Percentiles rank a stretch among this genome's conserved stretches.
phyloP scores from a whole-genome alignment of 2,329 filamentous ascomycete genomes.

The Fusarium equiseti region DNA sequence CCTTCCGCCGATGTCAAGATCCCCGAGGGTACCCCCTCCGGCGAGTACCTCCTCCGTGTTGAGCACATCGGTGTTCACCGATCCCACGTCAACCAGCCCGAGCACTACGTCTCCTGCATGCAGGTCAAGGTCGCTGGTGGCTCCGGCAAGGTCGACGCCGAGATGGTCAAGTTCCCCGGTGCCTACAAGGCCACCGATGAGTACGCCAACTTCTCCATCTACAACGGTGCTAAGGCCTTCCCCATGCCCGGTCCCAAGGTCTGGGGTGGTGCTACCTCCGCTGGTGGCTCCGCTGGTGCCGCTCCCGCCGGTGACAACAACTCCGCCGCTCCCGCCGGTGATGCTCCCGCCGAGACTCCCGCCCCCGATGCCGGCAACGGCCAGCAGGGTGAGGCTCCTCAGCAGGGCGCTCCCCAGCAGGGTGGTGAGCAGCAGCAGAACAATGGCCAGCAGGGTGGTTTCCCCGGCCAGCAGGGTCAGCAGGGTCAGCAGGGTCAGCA shows the following conservation, averaged over 20 bases:
- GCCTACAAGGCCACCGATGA: conserved; percentile 23
- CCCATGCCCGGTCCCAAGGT: conserved; percentile 28
- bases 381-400: background rate
- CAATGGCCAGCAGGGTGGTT: background rate
- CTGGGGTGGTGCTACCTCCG: conserved; percentile 1
- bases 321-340: background rate
- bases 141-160: conserved; percentile 19
- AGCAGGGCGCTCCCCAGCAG: background rate
- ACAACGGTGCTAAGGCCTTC: conserved; percentile 20
- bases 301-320: background rate
- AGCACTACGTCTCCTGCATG: conserved; percentile 29
- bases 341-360: background rate
- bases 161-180: conserved; percentile 29
- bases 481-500: conserved; percentile 6
- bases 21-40: conserved; percentile 18
- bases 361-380: conserved; percentile 7
- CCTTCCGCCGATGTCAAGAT: conserved; percentile 20
- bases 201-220: conserved; percentile 32
- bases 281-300: background rate
- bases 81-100: conserved; percentile 28
- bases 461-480: background rate
- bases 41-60: conserved; percentile 29
- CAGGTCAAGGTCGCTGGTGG: conserved; percentile 25
- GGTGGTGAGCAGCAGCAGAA: background rate
- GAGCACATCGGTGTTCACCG: conserved; percentile 28